Evolutionary conservation across 805 yeast species (phyloP).

Genomic region (Schwanniomyces occidentalis): DNA sequence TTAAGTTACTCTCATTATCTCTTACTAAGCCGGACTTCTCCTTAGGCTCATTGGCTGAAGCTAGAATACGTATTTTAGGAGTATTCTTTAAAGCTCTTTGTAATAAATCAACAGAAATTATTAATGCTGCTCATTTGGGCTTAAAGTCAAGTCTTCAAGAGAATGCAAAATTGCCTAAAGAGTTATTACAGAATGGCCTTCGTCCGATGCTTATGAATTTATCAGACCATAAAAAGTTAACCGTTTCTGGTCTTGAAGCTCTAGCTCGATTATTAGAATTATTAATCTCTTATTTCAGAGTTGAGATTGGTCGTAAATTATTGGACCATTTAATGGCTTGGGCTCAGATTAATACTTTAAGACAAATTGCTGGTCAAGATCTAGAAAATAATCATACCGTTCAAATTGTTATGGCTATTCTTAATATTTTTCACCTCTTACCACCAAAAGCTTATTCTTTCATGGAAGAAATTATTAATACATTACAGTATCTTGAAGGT

Average conservation of each 20-base stretch:
- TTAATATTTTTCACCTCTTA: constrained; percentile 85
- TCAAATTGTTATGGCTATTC: constrained; percentile 82
- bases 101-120: constrained; percentile 80
- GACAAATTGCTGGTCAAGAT: constrained; percentile 76
- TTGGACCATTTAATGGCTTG: constrained; percentile 93
- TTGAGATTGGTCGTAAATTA: constrained; percentile 91
- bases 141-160: constrained; percentile 79
- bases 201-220: constrained; percentile 94
- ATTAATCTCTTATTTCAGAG: constrained; percentile 89
- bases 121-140: constrained; percentile 92
- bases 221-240: constrained; percentile 87
- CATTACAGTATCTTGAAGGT: constrained; percentile 76
- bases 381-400: constrained; percentile 79
- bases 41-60: constrained; percentile 69
- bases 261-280: constrained; percentile 82
- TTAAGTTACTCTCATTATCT: constrained; percentile 77
- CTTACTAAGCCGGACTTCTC: constrained; percentile 82
- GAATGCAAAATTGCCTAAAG: constrained; percentile 89
- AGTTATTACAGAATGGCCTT: constrained; percentile 88
- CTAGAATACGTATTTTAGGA: constrained; percentile 82
- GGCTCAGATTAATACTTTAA: constrained; percentile 82
- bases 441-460: constrained; percentile 93
- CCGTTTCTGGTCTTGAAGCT: constrained; percentile 89
- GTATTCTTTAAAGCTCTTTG: constrained; percentile 93
- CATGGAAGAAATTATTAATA: constrained; percentile 79